Evolutionary conservation across 2,329 filamentous ascomycete species (phyloP), one percentile per base, ranked within the genome.

Genomic region (Beauveria scarabaeidicola): DNA sequence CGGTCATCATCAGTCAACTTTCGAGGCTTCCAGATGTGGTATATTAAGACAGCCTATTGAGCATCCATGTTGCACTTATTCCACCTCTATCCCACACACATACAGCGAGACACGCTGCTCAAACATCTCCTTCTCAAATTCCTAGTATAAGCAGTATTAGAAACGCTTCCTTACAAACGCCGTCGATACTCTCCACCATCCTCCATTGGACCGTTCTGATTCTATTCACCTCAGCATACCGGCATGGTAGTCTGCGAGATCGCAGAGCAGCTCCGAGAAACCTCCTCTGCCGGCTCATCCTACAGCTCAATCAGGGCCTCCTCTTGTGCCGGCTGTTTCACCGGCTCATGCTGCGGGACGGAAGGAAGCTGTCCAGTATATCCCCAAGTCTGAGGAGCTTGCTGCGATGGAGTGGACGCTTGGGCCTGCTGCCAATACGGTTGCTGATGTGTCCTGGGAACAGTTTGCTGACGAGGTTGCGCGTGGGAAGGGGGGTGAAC

Each of bases 281-380:
- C 40, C 9, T 29, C 25, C n/a, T 15, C n/a, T 3, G 13, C 6
- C 40, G 29, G 21, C 36, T 9, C 17, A 7, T 8, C 52, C 69
- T 65, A 92, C 63, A 93, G 78, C 72, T 94, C 90, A 72, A 94
- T 94, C 67, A 94, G 74, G 61, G 85, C 88, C 73, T 93, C 90
- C 72, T 93, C 89, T 51, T 88, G 80, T 1, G 76, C 80, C 15
- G 81, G 81, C 66, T 78, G 67, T 62, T 70, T 69, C 25, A 68
- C 62, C 3, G 72, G 73, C 47, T 76, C 74, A 53, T 73, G 78
- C 56, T 74, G 74, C 13, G 82, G 84, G 29, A 82, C 79, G 2
- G 81, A 77, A 1, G 88, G 88, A 67, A 90, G 90, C 3, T 81
- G 75, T 7, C 78, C 75, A 11, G 70, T 62, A 62, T 84, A 82